Evolutionary conservation across 495 filamentous ascomycete species (phyloP).

Genomic region (Sordaria brevicollis): DNA sequence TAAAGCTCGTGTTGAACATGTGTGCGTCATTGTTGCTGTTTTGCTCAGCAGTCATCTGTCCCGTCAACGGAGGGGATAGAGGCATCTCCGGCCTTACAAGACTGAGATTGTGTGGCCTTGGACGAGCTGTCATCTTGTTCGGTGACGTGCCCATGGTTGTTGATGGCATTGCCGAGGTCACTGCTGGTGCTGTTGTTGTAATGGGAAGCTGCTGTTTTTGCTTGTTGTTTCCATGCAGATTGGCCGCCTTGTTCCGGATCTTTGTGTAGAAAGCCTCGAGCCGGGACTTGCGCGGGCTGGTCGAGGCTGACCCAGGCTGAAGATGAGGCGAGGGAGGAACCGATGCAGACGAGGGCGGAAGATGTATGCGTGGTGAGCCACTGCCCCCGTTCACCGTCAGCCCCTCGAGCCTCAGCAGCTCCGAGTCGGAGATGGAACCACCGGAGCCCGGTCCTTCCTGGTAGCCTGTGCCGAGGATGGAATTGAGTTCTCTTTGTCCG

Average conservation of each 20-base stretch:
- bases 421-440: slow-evolving; percentile 37
- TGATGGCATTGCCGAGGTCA: slow-evolving; percentile 8
- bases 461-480: slow-evolving; percentile 1
- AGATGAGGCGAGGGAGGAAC: slow-evolving; percentile 18
- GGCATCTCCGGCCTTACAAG: slow-evolving; percentile 12
- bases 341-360: slow-evolving; percentile 15
- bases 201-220: slow-evolving; percentile 5
- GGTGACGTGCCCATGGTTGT: slow-evolving; percentile 14
- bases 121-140: not conserved
- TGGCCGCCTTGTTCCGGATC: slow-evolving; percentile 19
- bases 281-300: slow-evolving; percentile 17
- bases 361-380: slow-evolving; percentile 23
- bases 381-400: slow-evolving; percentile 23
- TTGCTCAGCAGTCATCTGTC: slow-evolving; percentile 11
- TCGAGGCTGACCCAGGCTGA: not conserved
- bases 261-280: slow-evolving; percentile 16
- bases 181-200: not conserved
- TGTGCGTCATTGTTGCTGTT: not conserved
- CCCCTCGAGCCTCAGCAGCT: slow-evolving; percentile 35
- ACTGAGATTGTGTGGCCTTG: slow-evolving; percentile 6
- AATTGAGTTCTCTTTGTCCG: not conserved
- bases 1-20: slow-evolving; percentile 19
- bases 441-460: slow-evolving; percentile 8
- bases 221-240: slow-evolving; percentile 7
- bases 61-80: slow-evolving; percentile 27